phyloP scores from a whole-genome alignment of 1,284 basidiomycete genomes.

The Fomitiporia mediterranea region DNA sequence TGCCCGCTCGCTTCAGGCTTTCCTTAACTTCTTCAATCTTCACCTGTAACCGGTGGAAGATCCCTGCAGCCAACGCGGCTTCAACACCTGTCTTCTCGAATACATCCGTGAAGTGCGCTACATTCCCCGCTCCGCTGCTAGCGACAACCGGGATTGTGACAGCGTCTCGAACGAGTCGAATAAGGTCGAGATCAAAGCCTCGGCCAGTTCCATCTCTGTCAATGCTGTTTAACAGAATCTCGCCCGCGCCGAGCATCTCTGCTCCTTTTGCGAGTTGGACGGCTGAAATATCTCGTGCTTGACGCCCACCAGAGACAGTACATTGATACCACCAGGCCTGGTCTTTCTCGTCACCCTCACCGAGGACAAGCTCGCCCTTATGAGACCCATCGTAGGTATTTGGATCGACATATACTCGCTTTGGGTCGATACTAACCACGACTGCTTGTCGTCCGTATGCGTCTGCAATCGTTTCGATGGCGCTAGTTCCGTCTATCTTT shows the following conservation, averaged over 20 bases:
- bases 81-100: constrained; percentile 81
- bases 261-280: constrained; percentile 89
- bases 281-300: constrained; percentile 85
- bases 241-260: constrained; percentile 89
- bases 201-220: constrained; percentile 93
- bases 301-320: constrained; percentile 92
- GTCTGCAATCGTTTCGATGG: constrained; percentile 89
- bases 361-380: constrained; percentile 62
- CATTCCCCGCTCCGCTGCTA: constrained; percentile 85
- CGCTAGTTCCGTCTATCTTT: constrained; percentile 69
- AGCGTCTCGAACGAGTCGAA: constrained; percentile 69
- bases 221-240: constrained; percentile 94
- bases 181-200: constrained; percentile 88
- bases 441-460: constrained; percentile 97
- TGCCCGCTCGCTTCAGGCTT: constrained; percentile 43
- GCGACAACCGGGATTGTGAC: constrained; percentile 94
- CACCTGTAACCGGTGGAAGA: constrained; percentile 93
- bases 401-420: constrained; percentile 79
- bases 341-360: constrained; percentile 55
- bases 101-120: constrained; percentile 83
- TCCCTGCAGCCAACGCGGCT: constrained; percentile 94
- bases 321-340: constrained; percentile 99
- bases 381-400: constrained; percentile 64
- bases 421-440: constrained; percentile 96
- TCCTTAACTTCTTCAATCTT: constrained; percentile 68